These are phyloP conservation scores for Millerozyma acaciae DNA, from an alignment of 805 yeast genomes.

Conservation along the genomic window DNA sequence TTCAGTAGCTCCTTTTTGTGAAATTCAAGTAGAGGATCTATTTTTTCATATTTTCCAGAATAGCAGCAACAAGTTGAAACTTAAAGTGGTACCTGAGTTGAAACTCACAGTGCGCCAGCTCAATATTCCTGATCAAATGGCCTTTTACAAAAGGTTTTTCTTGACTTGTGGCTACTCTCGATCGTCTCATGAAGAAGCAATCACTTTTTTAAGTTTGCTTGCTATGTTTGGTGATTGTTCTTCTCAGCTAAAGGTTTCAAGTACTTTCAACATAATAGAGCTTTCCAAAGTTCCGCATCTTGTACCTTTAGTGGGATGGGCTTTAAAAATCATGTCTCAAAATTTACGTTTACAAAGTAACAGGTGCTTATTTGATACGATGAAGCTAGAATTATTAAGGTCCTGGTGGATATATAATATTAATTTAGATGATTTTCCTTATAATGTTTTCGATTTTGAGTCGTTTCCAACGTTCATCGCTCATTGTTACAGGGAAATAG, in stretches of 20 bases:
- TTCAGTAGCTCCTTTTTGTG: background rate
- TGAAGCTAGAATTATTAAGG: conserved; percentile 35
- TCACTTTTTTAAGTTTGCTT: conserved; percentile 36
- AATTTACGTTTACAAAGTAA: conserved; percentile 10
- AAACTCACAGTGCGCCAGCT: conserved; percentile 7
- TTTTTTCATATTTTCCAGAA: conserved; percentile 15
- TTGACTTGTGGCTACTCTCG: conserved; percentile 32
- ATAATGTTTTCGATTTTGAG: conserved; percentile 33
- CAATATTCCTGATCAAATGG: conserved; percentile 14
- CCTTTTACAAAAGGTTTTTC: conserved; percentile 27
- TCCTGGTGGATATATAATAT: conserved; percentile 39
- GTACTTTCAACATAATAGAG: conserved; percentile 41
- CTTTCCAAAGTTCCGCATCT: conserved; percentile 29
- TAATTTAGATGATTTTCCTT: conserved; percentile 37
- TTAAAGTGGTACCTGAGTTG: conserved; percentile 14
- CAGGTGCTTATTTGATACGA: conserved; percentile 22
- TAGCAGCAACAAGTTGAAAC: conserved; percentile 16
- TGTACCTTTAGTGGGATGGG: conserved; percentile 22
- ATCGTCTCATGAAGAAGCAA: conserved; percentile 32
- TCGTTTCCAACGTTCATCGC: conserved; percentile 24
- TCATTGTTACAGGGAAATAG: conserved; percentile 32
- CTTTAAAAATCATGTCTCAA: conserved; percentile 22
- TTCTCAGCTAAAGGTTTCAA: conserved; percentile 26
- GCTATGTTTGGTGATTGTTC: conserved; percentile 26
- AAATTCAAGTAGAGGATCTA: conserved; percentile 9